These are phyloP conservation scores for Hymenoscyphus fraxineus DNA, from an alignment of 2,329 filamentous ascomycete genomes.

Conservation along the genomic window DNA sequence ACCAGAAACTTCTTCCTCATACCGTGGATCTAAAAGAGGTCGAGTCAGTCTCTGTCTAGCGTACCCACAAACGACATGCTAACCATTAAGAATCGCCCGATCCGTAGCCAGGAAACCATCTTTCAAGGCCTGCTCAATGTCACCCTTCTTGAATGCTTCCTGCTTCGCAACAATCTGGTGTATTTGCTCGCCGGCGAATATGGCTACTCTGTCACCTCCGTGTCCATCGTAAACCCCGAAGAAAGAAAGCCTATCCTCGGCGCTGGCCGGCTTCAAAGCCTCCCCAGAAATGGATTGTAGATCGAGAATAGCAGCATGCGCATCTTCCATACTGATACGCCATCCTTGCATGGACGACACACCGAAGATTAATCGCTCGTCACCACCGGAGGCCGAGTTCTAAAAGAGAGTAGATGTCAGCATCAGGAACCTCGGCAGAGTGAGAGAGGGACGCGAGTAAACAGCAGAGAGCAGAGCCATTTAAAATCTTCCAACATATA, in stretches of 20 bases:
- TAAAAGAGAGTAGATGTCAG: slow-evolving; percentile 41
- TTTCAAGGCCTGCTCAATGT: slow-evolving; percentile 94
- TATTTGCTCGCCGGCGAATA: slow-evolving; percentile 88
- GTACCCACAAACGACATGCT: slow-evolving; percentile 17
- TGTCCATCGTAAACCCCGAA: slow-evolving; percentile 98
- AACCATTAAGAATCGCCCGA: slow-evolving; percentile 92
- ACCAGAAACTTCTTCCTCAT: slow-evolving; percentile 96
- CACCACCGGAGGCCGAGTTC: slow-evolving; percentile 84
- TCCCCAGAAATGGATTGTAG: slow-evolving; percentile 61
- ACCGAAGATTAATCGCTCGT: slow-evolving; percentile 90
- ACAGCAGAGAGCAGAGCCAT: neutral
- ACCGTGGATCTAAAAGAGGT: slow-evolving; percentile 74
- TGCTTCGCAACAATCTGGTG: slow-evolving; percentile 94
- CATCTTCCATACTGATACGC: slow-evolving; percentile 99
- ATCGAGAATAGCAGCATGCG: slow-evolving; percentile 86
- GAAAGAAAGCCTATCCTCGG: slow-evolving; percentile 75
- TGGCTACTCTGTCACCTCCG: slow-evolving; percentile 91
- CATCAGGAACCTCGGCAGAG: slow-evolving; percentile 12
- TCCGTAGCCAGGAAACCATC: slow-evolving; percentile 97
- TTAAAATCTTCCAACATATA: neutral
- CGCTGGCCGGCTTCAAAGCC: slow-evolving; percentile 54
- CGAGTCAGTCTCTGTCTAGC: slow-evolving; percentile 25
- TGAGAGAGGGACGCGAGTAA: neutral
- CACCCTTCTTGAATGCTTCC: slow-evolving; percentile 83
- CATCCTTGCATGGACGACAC: slow-evolving; percentile 99